Evolutionary conservation across 192 early-diverging fungal genomes (phyloP), one percentile per base, ranked within the genome.

Genomic region (Gamsiella multidivaricata): DNA sequence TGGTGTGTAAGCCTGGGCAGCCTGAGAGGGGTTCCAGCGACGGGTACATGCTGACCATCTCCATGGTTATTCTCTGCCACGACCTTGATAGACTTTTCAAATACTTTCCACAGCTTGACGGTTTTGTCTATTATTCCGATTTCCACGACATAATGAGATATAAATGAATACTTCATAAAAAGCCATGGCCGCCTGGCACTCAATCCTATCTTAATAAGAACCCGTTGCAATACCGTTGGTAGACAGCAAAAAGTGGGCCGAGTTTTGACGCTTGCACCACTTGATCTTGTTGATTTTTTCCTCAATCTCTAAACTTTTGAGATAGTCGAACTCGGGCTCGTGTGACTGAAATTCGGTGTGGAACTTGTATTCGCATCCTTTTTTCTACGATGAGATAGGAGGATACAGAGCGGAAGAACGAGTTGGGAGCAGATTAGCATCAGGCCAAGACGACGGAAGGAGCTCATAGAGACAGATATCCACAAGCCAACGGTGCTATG

Each of bases 211-310:
- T 18, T 46, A 5, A 18, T 4, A 46, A 10, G n/a, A 46, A 18
- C 45, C 37, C 37, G 37, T 46, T 10, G 4, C 45, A n/a, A 42
- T 82, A 94, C 94, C 94, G 81, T 99, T 99, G 41, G 97, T 99
- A 5, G 97, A 97, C 51, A 99, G 87, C 81, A 99, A 84, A 82
- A 96, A 99, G 78, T 97, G 96, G 17, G 96, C 94, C 45, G 95
- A 89, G 83, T 98, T 98, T 83, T 96, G 95, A 39, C 94, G 88
- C 79, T 91, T 93, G 87, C 95, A 96, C 97, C 97, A 99, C 82
- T 97, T 90, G 82, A 99, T 99, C 80, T 98, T 96, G 87, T 99
- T 99, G 84, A 99, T 98, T 79, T 99, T 99, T 78, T 99, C 97
- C 80, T 99, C 97, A 61, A 99, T 99, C 83, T 99, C 97, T 70